phyloP scores from a whole-genome alignment of 2,329 filamentous ascomycete genomes.

The Coniella lustricola region DNA sequence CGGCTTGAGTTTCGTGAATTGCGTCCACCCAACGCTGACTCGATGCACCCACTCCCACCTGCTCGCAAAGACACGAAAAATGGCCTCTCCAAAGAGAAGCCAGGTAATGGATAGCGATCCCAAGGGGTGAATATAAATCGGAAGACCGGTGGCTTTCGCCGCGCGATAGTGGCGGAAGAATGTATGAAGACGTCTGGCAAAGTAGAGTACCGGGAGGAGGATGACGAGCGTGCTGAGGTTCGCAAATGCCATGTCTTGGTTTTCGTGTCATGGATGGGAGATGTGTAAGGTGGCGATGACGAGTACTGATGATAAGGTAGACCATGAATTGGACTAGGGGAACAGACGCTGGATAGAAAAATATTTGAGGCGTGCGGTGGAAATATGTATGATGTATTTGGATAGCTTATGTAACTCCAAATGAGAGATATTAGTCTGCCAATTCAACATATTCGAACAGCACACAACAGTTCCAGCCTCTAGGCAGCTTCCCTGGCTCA shows the following conservation, averaged over 20 bases:
- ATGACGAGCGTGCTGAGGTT: not conserved
- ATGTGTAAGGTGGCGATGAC: not conserved
- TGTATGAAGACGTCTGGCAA: not conserved
- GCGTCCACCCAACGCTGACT: not conserved
- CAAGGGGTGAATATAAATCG: conserved; percentile 26
- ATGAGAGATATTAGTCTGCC: too few relatives aligned
- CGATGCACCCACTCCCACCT: conserved; percentile 1
- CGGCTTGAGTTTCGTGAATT: not conserved
- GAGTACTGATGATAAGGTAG: not conserved
- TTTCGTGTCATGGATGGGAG: too few relatives aligned
- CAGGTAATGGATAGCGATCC: conserved; percentile 7
- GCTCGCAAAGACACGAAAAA: not conserved
- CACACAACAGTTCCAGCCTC: too few relatives aligned
- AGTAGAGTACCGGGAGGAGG: not conserved
- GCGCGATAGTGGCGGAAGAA: conserved; percentile 14
- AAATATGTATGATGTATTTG: too few relatives aligned
- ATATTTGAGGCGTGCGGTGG: too few relatives aligned
- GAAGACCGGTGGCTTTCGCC: conserved; percentile 25
- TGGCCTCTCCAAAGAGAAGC: not conserved
- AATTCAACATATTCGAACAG: too few relatives aligned
- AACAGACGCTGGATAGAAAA: too few relatives aligned
- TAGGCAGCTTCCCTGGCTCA: too few relatives aligned
- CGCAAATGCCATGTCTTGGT: not conserved
- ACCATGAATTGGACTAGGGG: too few relatives aligned
- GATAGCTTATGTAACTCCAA: too few relatives aligned